Conservation (phyloP, 352 stramenopile genomes). For the Phytophthora meadii region DNA sequence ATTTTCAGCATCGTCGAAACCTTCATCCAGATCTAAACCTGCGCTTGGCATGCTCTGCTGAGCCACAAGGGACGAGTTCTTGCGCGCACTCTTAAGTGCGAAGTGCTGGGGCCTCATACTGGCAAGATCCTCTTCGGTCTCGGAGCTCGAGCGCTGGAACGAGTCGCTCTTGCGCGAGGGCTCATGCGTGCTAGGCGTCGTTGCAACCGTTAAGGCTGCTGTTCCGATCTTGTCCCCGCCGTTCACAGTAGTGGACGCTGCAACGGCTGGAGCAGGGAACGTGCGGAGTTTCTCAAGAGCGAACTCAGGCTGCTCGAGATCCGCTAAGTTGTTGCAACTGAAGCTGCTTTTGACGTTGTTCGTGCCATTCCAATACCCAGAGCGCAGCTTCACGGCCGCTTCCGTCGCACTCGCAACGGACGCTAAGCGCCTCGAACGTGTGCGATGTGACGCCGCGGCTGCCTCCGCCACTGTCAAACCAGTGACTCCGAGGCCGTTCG, state of each 20-base stretch:
- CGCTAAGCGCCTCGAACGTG: constrained; percentile 52
- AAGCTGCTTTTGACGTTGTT: constrained; percentile 85
- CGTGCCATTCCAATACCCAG: constrained; percentile 74
- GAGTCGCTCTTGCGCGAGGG: constrained; percentile 61
- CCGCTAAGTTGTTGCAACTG: constrained; percentile 81
- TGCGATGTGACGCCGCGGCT: constrained; percentile 66
- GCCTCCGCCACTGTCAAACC: constrained; percentile 72
- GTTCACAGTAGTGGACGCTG: constrained; percentile 30
- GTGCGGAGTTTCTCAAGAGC: constrained; percentile 45
- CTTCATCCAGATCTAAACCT: constrained; percentile 42
- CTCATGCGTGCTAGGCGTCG: constrained; percentile 39
- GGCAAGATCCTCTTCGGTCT: constrained; percentile 43
- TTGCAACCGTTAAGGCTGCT: constrained; percentile 19
- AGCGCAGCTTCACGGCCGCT: constrained; percentile 48
- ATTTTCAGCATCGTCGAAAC: constrained; percentile 24
- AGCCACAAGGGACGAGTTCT: constrained; percentile 13
- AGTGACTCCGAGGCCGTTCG: constrained; percentile 56
- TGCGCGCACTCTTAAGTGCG: constrained; percentile 32
- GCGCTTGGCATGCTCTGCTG: constrained; percentile 36
- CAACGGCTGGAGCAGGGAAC: constrained; percentile 21
- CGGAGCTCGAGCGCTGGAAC: constrained; percentile 46
- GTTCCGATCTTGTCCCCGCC: constrained; percentile 53
- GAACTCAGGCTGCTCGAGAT: constrained; percentile 63
- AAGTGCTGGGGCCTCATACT: constrained; percentile 50
- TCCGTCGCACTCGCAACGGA: constrained; percentile 26